A percentile compares a stretch with the other conserved stretches of the same genome.
Conservation (phyloP, 768 basidiomycete genomes). For the Cyclocybe aegerita region DNA sequence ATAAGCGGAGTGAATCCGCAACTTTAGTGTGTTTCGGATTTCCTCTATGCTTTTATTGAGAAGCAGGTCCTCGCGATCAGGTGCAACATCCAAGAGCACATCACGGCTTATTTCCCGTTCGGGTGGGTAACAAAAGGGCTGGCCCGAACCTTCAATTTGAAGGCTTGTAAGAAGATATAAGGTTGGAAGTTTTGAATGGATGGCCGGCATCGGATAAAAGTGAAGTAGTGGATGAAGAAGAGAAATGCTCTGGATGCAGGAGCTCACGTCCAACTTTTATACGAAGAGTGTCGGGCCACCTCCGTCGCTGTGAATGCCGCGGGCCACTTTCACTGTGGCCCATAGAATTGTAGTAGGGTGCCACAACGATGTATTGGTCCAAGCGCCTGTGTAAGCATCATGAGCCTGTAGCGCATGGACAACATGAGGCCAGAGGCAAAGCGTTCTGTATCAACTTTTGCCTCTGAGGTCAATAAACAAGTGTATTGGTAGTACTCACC, state of each 20-base stretch:
- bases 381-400: no score
- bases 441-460: no score
- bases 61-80: slow-evolving; percentile 33
- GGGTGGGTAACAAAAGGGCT: slow-evolving; percentile 5
- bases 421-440: no score
- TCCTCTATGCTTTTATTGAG: slow-evolving; percentile 24
- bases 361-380: no score
- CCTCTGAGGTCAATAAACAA: no score
- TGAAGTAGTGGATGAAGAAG: background rate
- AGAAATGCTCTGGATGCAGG: background rate
- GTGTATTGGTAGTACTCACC: no score
- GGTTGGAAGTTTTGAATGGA: slow-evolving; percentile 2
- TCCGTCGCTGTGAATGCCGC: no score
- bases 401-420: no score
- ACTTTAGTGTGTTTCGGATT: slow-evolving; percentile 28
- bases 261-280: no score
- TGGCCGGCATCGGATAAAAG: slow-evolving; percentile 1
- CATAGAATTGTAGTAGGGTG: no score
- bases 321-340: no score
- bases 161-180: slow-evolving; percentile 7
- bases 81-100: slow-evolving; percentile 29
- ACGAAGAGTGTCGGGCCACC: no score
- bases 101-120: slow-evolving; percentile 28
- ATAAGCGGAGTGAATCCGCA: slow-evolving; percentile 18
- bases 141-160: slow-evolving; percentile 1